A percentile compares a stretch with the other conserved stretches of the same genome.
Evolutionary conservation across 2,329 filamentous ascomycete genomes (phyloP).

Genomic region (Sphaceloma murrayae): DNA sequence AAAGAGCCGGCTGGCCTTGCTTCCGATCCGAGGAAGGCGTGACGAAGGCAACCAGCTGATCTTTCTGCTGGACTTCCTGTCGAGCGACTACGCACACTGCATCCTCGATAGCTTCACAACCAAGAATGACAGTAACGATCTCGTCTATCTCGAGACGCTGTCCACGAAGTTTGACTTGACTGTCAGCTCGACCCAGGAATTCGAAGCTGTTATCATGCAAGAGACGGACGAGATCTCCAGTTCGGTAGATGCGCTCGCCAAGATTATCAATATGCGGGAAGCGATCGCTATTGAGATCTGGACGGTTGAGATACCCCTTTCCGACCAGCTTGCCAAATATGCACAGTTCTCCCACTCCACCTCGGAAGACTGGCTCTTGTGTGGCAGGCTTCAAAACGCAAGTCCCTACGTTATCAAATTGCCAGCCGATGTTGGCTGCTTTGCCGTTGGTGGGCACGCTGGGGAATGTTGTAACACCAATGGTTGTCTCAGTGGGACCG

Average conservation of each 20-base stretch:
- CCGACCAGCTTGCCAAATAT: conserved; percentile 80
- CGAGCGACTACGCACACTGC: conserved; percentile 68
- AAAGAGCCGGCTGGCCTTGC: conserved; percentile 17
- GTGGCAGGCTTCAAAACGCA: conserved; percentile 65
- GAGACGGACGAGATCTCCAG: conserved; percentile 77
- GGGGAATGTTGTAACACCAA: conserved; percentile 84
- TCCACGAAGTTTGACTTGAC: conserved; percentile 84
- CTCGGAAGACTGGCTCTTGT: conserved; percentile 61
- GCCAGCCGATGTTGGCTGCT: conserved; percentile 76
- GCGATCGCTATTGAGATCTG: conserved; percentile 63
- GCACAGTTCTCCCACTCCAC: conserved; percentile 78
- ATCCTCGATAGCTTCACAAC: conserved; percentile 51
- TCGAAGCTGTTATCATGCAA: conserved; percentile 74
- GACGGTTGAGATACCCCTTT: conserved; percentile 75
- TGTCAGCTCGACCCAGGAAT: conserved; percentile 79
- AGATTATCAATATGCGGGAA: conserved; percentile 56
- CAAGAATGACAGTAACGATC: conserved; percentile 74
- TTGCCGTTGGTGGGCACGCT: conserved; percentile 68
- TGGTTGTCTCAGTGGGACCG: conserved; percentile 85
- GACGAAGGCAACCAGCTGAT: conserved; percentile 73
- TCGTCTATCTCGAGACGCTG: conserved; percentile 84
- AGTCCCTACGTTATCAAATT: conserved; percentile 80
- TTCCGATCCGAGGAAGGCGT: conserved; percentile 21
- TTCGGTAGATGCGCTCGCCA: conserved; percentile 59
- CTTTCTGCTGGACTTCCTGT: conserved; percentile 62